Evolutionary conservation across 495 filamentous ascomycete species (phyloP).

Genomic region (Podospora pseudoanserina): DNA sequence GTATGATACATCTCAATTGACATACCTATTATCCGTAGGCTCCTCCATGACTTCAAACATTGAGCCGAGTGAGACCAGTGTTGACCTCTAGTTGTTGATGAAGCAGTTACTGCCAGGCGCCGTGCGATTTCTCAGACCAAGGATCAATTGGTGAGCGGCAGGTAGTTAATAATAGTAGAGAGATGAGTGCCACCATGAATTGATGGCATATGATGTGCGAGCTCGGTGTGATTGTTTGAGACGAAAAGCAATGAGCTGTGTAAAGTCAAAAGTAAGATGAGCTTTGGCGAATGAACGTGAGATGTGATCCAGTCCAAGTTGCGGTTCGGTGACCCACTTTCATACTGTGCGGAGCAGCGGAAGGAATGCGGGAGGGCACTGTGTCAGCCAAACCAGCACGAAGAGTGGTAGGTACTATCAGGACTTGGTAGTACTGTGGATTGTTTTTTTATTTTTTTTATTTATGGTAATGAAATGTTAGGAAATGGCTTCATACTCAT

Average conservation of each 20-base stretch:
- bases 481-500: no score
- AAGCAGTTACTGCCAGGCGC: neutral
- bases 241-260: conserved; percentile 5
- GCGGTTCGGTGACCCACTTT: neutral
- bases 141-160: neutral
- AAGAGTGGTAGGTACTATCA: no score
- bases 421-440: no score
- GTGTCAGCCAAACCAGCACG: no score
- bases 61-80: neutral
- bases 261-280: conserved; percentile 14
- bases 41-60: neutral
- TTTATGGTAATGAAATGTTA: no score
- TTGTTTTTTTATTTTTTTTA: no score
- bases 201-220: neutral
- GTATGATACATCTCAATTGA: neutral
- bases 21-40: neutral
- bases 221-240: neutral
- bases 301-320: neutral
- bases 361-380: neutral
- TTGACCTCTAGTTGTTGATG: neutral
- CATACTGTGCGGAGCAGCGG: neutral
- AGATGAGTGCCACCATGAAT: neutral
- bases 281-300: conserved; percentile 16
- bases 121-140: neutral
- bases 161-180: neutral